Percentiles rank a stretch among this genome's conserved stretches.
Evolutionary conservation across 2,329 filamentous ascomycete species (phyloP).

Genomic region (Sclerotinia trifoliorum): DNA sequence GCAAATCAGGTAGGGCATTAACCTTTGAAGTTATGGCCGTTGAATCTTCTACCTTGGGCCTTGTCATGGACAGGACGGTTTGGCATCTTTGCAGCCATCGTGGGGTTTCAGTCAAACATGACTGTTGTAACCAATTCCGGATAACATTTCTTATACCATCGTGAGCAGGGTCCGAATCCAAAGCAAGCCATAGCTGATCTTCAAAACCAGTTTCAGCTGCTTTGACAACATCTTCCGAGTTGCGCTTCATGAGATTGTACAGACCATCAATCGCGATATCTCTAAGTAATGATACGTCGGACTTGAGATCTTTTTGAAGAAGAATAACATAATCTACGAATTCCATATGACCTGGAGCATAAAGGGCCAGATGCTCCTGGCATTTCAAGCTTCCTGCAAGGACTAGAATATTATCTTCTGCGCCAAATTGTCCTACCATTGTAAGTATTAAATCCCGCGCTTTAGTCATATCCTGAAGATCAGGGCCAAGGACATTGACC

Average conservation of each 20-base stretch:
- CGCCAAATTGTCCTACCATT: constrained; percentile 77
- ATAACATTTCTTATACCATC: constrained; percentile 83
- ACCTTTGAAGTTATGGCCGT: constrained; percentile 47
- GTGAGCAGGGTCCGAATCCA: constrained; percentile 75
- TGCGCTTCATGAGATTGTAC: constrained; percentile 91
- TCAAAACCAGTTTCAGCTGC: constrained; percentile 78
- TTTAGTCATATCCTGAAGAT: constrained; percentile 88
- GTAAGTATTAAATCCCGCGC: constrained; percentile 90
- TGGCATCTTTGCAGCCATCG: constrained; percentile 91
- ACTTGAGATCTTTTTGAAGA: constrained; percentile 75
- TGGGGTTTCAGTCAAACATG: constrained; percentile 73
- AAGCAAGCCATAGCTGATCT: constrained; percentile 85
- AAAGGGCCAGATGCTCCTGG: constrained; percentile 86
- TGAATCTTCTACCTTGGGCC: constrained; percentile 59
- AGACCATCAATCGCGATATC: constrained; percentile 84
- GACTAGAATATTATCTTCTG: constrained; percentile 68
- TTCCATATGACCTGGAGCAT: constrained; percentile 83
- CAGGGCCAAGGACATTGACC: constrained; percentile 93
- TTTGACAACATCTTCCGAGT: constrained; percentile 77
- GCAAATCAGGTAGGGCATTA: constrained; percentile 68
- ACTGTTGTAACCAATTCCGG: constrained; percentile 90
- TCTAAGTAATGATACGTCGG: constrained; percentile 65
- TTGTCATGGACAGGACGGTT: constrained; percentile 82
- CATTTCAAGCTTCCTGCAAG: constrained; percentile 78
- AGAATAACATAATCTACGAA: constrained; percentile 80